Conservation (phyloP, 441 rosid species). For the Biscutella laevigata region DNA sequence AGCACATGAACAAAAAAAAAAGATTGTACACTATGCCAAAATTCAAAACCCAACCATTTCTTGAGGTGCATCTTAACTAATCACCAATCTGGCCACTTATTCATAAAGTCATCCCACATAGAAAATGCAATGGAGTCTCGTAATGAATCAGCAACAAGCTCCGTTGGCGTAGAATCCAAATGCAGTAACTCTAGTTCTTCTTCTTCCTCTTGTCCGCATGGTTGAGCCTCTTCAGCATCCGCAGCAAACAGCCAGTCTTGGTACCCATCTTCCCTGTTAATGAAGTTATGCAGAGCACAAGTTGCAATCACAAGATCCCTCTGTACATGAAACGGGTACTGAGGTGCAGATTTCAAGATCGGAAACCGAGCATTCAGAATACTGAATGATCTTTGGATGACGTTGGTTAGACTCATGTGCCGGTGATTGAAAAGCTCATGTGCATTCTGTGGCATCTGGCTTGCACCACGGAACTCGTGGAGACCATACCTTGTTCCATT, state of each 20-base stretch:
- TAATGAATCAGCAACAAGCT: slow-evolving; percentile 38
- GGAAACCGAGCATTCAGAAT: slow-evolving; percentile 69
- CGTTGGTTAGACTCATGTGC: slow-evolving; percentile 50
- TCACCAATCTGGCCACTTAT: slow-evolving; percentile 61
- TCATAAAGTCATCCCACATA: slow-evolving; percentile 78
- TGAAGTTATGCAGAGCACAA: slow-evolving; percentile 64
- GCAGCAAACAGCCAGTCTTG: slow-evolving; percentile 64
- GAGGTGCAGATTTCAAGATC: slow-evolving; percentile 70
- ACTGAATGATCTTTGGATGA: slow-evolving; percentile 42
- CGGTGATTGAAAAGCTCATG: slow-evolving; percentile 73
- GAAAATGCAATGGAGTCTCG: slow-evolving; percentile 53
- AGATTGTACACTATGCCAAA: too few species aligned
- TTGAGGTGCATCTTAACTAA: too few species aligned
- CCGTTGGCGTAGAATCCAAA: slow-evolving; percentile 40
- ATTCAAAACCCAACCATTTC: too few species aligned
- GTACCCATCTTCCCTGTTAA: slow-evolving; percentile 45
- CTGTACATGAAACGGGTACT: slow-evolving; percentile 63
- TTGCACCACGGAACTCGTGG: slow-evolving; percentile 60
- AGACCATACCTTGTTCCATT: slow-evolving; percentile 43
- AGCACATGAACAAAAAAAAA: too few species aligned
- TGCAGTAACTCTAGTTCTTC: slow-evolving; percentile 50
- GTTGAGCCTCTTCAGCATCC: slow-evolving; percentile 25
- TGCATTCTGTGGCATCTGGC: slow-evolving; percentile 53
- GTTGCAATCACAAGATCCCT: slow-evolving; percentile 83
- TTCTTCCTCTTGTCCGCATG: slow-evolving; percentile 36